Conservation (phyloP, 2,329 filamentous ascomycete species). For the Colletotrichum camelliae region DNA sequence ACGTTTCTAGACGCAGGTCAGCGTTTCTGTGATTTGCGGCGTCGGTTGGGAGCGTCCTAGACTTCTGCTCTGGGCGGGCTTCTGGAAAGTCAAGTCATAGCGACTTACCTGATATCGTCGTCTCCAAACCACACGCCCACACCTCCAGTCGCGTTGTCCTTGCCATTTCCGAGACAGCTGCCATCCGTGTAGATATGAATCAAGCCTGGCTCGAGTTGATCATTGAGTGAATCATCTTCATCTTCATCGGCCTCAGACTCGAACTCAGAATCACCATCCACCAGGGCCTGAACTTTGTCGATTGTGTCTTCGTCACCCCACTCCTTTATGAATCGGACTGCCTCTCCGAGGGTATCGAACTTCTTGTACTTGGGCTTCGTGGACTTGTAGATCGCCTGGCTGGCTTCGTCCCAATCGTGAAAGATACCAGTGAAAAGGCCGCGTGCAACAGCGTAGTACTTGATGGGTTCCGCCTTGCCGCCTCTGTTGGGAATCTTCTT, state of each 20-base stretch:
- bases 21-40: background rate
- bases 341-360: conserved; percentile 72
- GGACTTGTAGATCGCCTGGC: conserved; percentile 75
- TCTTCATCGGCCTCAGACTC: conserved; percentile 29
- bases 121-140: conserved; percentile 69
- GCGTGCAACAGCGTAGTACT: conserved; percentile 66
- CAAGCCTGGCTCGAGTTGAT: conserved; percentile 31
- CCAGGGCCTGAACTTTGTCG: conserved; percentile 11
- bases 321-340: conserved; percentile 74
- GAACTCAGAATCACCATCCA: conserved; percentile 25
- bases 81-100: background rate
- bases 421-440: conserved; percentile 66
- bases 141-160: conserved; percentile 58
- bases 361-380: conserved; percentile 74
- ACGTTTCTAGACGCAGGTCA: conserved; percentile 55
- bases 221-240: conserved; percentile 1
- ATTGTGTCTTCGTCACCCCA: conserved; percentile 50
- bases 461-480: conserved; percentile 43
- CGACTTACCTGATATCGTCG: conserved; percentile 55
- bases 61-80: background rate
- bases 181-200: conserved; percentile 67
- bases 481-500: conserved; percentile 48
- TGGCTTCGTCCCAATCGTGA: conserved; percentile 70
- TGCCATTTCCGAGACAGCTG: conserved; percentile 64
- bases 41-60: background rate